Conservation (phyloP, 2,329 filamentous ascomycete species). For the Shiraia sp. region DNA sequence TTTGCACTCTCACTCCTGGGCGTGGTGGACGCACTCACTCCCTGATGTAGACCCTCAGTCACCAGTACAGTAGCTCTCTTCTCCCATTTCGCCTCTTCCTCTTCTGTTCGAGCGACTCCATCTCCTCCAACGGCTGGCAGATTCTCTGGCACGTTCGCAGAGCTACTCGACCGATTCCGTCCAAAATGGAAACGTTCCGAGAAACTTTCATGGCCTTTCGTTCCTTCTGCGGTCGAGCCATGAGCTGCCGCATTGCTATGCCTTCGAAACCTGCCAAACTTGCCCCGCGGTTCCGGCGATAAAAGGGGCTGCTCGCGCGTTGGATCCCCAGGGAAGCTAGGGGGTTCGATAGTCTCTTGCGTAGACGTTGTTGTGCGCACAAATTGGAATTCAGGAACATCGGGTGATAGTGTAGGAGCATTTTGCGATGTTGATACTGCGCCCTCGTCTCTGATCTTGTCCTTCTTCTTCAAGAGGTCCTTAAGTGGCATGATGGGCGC, state of each 20-base stretch:
- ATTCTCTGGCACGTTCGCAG: constrained; percentile 76
- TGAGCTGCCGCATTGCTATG: constrained; percentile 38
- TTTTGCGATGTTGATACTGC: constrained; percentile 28
- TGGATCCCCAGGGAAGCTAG: constrained; percentile 55
- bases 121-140: constrained; percentile 72
- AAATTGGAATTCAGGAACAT: constrained; percentile 72
- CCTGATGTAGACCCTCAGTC: constrained; percentile 54
- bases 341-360: constrained; percentile 77
- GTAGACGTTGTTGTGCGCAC: constrained; percentile 81
- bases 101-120: constrained; percentile 47
- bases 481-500: constrained; percentile 59
- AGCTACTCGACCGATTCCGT: constrained; percentile 60
- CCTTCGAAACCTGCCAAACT: constrained; percentile 38
- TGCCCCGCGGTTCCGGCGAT: constrained; percentile 31
- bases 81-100: constrained; percentile 75
- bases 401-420: constrained; percentile 31
- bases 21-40: constrained; percentile 30
- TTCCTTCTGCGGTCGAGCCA: constrained; percentile 8
- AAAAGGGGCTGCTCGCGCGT: constrained; percentile 33
- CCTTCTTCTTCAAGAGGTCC: constrained; percentile 66
- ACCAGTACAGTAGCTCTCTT: constrained; percentile 88
- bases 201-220: constrained; percentile 49
- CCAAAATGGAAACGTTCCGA: constrained; percentile 72
- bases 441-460: constrained; percentile 56
- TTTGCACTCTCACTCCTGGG: constrained; percentile 26